Conservation (phyloP, 2,329 filamentous ascomycete species). For the Diaporthe sp. region DNA sequence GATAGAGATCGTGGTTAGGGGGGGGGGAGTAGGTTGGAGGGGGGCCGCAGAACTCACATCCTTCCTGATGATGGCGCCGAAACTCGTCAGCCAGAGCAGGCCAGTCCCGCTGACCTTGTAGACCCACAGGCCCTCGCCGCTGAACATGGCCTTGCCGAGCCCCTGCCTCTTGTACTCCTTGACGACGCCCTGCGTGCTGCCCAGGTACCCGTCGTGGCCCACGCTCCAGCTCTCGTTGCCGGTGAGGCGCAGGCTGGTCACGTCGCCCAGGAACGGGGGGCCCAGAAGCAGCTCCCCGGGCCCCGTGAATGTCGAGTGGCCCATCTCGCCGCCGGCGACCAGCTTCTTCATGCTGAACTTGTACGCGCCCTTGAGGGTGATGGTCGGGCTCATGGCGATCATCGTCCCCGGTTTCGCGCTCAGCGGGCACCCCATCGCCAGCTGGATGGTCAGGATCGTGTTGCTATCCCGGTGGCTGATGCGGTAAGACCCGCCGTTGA, state of each 20-base stretch:
- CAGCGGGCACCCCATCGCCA: constrained; percentile 89
- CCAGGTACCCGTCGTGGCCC: constrained; percentile 87
- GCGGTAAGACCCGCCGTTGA: constrained; percentile 94
- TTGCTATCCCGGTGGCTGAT: constrained; percentile 94
- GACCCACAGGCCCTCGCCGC: constrained; percentile 90
- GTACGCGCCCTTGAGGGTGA: constrained; percentile 83
- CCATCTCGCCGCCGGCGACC: constrained; percentile 83
- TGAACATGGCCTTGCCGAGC: constrained; percentile 91
- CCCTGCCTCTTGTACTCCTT: constrained; percentile 90
- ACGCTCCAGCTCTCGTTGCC: constrained; percentile 85
- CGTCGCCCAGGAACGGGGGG: constrained; percentile 43
- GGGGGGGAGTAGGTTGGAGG: neutral
- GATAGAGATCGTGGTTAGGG: too few relatives aligned
- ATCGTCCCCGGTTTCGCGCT: constrained; percentile 83
- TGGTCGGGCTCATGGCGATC: constrained; percentile 93
- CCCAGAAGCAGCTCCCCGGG: constrained; percentile 87
- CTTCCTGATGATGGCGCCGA: constrained; percentile 95
- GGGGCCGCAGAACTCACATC: constrained; percentile 70
- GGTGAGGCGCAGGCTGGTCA: constrained; percentile 68
- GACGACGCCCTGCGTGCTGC: constrained; percentile 85
- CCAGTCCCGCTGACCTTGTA: constrained; percentile 87
- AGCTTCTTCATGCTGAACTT: constrained; percentile 94
- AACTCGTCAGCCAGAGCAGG: constrained; percentile 89
- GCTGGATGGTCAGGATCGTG: constrained; percentile 86
- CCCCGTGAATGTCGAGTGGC: constrained; percentile 83